Evolutionary conservation across 2,329 filamentous ascomycete genomes (phyloP), one percentile per base, ranked within the genome.

Genomic region (Ascocoryne sarcoides): DNA sequence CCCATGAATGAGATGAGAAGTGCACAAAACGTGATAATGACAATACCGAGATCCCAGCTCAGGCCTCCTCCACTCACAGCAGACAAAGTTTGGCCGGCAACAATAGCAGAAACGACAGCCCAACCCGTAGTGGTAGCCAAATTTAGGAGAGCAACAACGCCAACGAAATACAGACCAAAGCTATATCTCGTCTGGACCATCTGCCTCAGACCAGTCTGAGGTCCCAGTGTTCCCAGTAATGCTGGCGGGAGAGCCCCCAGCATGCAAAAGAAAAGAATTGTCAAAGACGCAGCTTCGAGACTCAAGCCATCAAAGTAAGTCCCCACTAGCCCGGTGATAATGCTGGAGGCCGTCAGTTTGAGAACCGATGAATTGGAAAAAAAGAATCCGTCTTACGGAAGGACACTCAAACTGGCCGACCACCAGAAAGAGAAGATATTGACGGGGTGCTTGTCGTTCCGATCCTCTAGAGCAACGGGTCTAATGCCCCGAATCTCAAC

Each of bases 151-250:
- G 79, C 71, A 2, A 75, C 69, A n/a, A 82, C 55, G 1, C 69
- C 72, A 23, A 78, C 71, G 15, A 75, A 61, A 52, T 77, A 79
- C 30, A 70, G 66, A 65, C 74, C 76, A 54, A 79, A 82, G 30
- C 70, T 73, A 57, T 73, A 82, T 16, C 78, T 66, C 3, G 78
- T 76, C 49, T 78, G 75, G 5, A 82, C 70, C 68, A 82, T 77
- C 58, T 81, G 76, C 12, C 77, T 67, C 68, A 82, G 71, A 31
- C 76, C 78, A 8, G 75, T 79, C 58, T 71, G 72, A 3, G 76
- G 73, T 0, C 76, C 76, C 37, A 78, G 59, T 0, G 71, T 76
- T 31, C 69, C 69, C 18, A 81, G 61, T 50, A 72, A 78, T 3
- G 73, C 76, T 1, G 75, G 71, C 0, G 71, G 62, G 5, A 69